Evolutionary conservation across 345 rosid genomes (phyloP).

Genomic region (Brassica napus): Da-Ae NC_063435.1:20013501-20014000

Average conservation of each 20-base stretch:
- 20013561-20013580: no score
- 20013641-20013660: background rate
- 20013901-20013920: no score
- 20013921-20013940: no score
- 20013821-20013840: background rate
- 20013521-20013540: no score
- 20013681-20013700: background rate
- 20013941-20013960: no score
- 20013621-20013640: background rate
- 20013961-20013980: no score
- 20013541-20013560: no score
- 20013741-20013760: background rate
- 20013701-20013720: background rate
- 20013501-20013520: no score
- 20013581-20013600: background rate
- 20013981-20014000: no score
- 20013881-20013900: no score
- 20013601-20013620: background rate
- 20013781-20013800: background rate
- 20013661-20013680: background rate
- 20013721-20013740: background rate
- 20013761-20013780: background rate
- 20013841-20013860: no score
- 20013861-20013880: no score
- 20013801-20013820: background rate